Conservation (phyloP, 2,329 filamentous ascomycete genomes). For the Pseudocercospora eumusae region DNA sequence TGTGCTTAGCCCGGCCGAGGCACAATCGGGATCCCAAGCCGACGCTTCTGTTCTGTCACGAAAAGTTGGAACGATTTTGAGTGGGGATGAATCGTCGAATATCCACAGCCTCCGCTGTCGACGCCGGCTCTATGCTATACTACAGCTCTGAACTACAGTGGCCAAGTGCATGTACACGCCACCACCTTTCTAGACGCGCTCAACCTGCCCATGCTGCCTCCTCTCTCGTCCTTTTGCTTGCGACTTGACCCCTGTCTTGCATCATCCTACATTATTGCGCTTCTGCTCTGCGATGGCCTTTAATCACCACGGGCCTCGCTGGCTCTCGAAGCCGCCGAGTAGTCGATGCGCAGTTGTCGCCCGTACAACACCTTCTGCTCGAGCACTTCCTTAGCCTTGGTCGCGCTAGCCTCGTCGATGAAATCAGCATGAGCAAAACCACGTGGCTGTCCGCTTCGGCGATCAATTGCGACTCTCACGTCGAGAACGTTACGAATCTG, state of each 20-base stretch:
- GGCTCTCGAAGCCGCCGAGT: slow-evolving; percentile 28
- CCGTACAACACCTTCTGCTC: slow-evolving; percentile 62
- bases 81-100: background rate
- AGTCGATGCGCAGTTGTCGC: slow-evolving; percentile 67
- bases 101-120: slow-evolving; percentile 1
- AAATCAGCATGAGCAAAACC: slow-evolving; percentile 88
- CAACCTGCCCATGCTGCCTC: background rate
- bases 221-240: background rate
- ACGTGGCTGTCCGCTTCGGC: slow-evolving; percentile 74
- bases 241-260: background rate
- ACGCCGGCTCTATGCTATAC: slow-evolving; percentile 12
- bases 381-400: slow-evolving; percentile 60
- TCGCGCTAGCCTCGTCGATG: slow-evolving; percentile 65
- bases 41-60: background rate
- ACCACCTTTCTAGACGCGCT: background rate
- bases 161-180: slow-evolving; percentile 6
- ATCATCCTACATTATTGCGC: slow-evolving; percentile 5
- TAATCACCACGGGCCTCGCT: background rate
- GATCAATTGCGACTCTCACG: slow-evolving; percentile 80
- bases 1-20: slow-evolving; percentile 6
- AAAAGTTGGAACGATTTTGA: background rate
- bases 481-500: slow-evolving; percentile 69
- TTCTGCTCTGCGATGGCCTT: background rate
- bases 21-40: background rate
- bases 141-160: slow-evolving; percentile 15